These are phyloP conservation scores for Grosmannia serpens DNA, from an alignment of 2,329 filamentous ascomycete species.

Conservation along the genomic window DNA sequence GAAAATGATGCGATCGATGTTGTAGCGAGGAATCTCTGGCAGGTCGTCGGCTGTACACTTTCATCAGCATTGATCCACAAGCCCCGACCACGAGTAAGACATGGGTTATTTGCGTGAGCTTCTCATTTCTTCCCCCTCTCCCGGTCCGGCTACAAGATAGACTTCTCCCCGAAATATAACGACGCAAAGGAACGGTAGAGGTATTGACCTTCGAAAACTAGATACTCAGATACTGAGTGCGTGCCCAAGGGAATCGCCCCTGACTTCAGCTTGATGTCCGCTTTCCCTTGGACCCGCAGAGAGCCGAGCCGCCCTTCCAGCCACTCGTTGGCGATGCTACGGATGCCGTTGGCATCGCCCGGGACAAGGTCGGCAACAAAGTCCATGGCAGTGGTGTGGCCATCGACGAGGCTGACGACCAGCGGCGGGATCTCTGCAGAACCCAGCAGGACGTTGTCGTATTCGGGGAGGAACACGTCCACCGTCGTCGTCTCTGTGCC, in stretches of 20 bases:
- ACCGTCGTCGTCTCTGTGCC: conserved; percentile 64
- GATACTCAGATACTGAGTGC: conserved; percentile 60
- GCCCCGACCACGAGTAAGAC: neutral
- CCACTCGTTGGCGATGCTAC: conserved; percentile 78
- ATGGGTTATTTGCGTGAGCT: neutral
- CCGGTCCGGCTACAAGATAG: conserved; percentile 21
- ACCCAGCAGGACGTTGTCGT: conserved; percentile 65
- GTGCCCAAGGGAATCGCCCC: conserved; percentile 70
- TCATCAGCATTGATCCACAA: conserved; percentile 20
- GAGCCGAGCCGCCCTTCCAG: conserved; percentile 64
- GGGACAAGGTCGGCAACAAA: conserved; percentile 66
- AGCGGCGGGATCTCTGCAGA: conserved; percentile 66
- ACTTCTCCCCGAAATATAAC: conserved; percentile 50
- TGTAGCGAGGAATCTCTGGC: conserved; percentile 68
- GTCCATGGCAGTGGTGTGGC: conserved; percentile 65
- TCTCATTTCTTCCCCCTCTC: neutral
- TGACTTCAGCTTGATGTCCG: conserved; percentile 62
- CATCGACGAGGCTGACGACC: conserved; percentile 65
- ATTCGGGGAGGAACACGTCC: conserved; percentile 71
- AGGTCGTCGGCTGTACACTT: conserved; percentile 51
- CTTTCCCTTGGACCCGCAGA: conserved; percentile 62
- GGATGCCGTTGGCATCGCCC: conserved; percentile 66
- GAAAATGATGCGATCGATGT: conserved; percentile 71
- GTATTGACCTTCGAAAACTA: conserved; percentile 75
- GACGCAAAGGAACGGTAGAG: conserved; percentile 53